Conservation (phyloP, 164 flowering plant species). For the Berberis vulgaris region DNA sequence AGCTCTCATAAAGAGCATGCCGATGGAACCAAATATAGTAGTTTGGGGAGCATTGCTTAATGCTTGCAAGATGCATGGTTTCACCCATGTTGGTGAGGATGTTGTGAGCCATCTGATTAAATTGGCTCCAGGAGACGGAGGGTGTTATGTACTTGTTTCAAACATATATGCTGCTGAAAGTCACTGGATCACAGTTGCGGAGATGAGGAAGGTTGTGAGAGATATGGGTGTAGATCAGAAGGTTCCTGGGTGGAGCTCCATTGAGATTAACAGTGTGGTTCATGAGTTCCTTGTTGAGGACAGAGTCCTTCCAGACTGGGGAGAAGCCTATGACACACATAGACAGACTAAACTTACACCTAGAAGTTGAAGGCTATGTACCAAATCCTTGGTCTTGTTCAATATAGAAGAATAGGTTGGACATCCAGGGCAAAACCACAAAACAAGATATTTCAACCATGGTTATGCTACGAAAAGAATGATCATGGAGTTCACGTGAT, state of each 20-base stretch:
- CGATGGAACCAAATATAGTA: slow-evolving; percentile 13
- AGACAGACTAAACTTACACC: slow-evolving; percentile 8
- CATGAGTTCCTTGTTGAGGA: slow-evolving; percentile 16
- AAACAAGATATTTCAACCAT: background rate
- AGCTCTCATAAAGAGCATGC: slow-evolving; percentile 11
- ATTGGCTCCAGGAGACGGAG: slow-evolving; percentile 10
- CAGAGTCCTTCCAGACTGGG: slow-evolving; percentile 11
- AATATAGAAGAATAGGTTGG: slow-evolving; percentile 7
- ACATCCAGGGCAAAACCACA: background rate
- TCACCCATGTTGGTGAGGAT: slow-evolving; percentile 5
- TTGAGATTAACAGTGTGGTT: slow-evolving; percentile 14
- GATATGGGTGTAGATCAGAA: slow-evolving; percentile 8
- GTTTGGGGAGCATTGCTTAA: slow-evolving; percentile 15
- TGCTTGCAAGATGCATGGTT: slow-evolving; percentile 15
- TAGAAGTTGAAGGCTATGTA: slow-evolving; percentile 15
- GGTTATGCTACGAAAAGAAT: no score
- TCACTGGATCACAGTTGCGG: slow-evolving; percentile 10
- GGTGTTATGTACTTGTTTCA: slow-evolving; percentile 13
- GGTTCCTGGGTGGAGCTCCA: slow-evolving; percentile 18
- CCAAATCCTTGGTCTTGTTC: slow-evolving; percentile 13
- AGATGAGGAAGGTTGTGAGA: slow-evolving; percentile 13
- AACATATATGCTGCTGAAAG: slow-evolving; percentile 9
- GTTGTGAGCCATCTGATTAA: slow-evolving; percentile 7
- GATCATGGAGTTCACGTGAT: no score
- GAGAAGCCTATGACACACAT: slow-evolving; percentile 5